phyloP scores from a whole-genome alignment of 176 grass and related monocot genomes.

The Aegilops sharonensis region DNA sequence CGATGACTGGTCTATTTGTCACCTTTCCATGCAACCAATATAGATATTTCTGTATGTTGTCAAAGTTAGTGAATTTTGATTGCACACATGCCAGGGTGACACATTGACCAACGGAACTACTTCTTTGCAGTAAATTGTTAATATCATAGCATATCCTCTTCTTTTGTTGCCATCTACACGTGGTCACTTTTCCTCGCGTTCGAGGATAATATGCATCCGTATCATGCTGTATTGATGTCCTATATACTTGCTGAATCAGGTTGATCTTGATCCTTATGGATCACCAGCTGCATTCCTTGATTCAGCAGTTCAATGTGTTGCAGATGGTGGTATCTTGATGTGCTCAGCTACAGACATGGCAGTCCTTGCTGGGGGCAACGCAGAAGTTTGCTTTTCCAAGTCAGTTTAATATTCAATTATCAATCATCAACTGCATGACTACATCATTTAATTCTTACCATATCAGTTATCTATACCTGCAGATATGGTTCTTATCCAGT shows the following conservation, averaged over 20 bases:
- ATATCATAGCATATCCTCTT: not conserved
- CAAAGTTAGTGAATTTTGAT: not conserved
- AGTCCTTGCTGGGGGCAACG: constrained; percentile 73
- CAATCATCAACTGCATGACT: not conserved
- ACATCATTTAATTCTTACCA: not conserved
- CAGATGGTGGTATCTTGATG: constrained; percentile 78
- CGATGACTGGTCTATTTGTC: not conserved
- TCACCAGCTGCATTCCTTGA: constrained; percentile 82
- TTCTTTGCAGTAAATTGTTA: not conserved
- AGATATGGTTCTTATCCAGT: constrained; percentile 91
- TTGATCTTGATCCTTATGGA: constrained; percentile 92
- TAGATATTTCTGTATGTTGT: constrained; percentile 10
- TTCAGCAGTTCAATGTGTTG: constrained; percentile 75
- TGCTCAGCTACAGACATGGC: constrained; percentile 92
- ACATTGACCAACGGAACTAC: not conserved
- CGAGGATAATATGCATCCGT: not conserved
- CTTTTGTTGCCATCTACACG: not conserved
- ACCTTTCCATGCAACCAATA: not conserved
- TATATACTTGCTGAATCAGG: constrained; percentile 41
- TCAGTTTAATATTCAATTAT: constrained; percentile 14
- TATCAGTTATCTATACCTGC: constrained; percentile 29
- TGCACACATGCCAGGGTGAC: not conserved
- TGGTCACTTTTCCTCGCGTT: not conserved
- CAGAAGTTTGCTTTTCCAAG: constrained; percentile 86
- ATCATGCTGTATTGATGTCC: not conserved